Base-by-base conservation (phyloP, 2,329 filamentous ascomycete species). In the Biscogniauxia marginata region DNA sequence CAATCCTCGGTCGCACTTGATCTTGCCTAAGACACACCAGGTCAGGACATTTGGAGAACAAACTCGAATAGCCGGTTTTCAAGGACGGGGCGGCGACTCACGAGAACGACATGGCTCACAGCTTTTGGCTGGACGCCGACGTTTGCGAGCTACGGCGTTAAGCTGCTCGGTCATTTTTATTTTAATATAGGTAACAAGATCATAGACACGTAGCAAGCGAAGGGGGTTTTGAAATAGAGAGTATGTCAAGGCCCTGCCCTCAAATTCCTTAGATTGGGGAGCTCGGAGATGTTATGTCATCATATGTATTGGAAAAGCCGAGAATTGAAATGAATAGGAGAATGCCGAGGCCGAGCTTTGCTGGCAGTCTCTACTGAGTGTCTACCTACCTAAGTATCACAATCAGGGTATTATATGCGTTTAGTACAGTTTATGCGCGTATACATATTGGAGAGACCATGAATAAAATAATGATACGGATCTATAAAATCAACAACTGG, bases 91-190 rank as follows among this genome's bases (percentile, higher is more conserved):
- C 22, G 25, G 39, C 13, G n/a, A 50, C 59, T 57, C 23, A 63
- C 60, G 60, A 49, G 55, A 30, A 8, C 61, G 61, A 34, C 61
- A 63, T 16, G 57, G 53, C 23, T 63, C 61, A 34, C 61, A 63
- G 44, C 59, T 63, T 54, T 61, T 63, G 39, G 61, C 54, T 6
- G 52, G 43, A n/a, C 61, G 59, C 22, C 51, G 52, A 44, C 61
- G 61, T 23, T 63, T 58, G 19, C 57, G 61, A 44, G 49, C 53
- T 6, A 25, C 43, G 58, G 60, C 43, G 8, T 61, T 57, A 61
- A 57, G 57, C 13, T 58, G 7, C 13, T 60, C 60, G 58, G 60
- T 7, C 57, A 60, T 62, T 46, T 34, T 22, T 20, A 16, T 49
- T 24, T 39, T 52, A 53, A 13, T 22, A 46, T 3, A 20, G 45